Evolutionary conservation across 1,139 yeast genomes (phyloP).

Genomic region (Debaryomycetaceae sp.): DNA sequence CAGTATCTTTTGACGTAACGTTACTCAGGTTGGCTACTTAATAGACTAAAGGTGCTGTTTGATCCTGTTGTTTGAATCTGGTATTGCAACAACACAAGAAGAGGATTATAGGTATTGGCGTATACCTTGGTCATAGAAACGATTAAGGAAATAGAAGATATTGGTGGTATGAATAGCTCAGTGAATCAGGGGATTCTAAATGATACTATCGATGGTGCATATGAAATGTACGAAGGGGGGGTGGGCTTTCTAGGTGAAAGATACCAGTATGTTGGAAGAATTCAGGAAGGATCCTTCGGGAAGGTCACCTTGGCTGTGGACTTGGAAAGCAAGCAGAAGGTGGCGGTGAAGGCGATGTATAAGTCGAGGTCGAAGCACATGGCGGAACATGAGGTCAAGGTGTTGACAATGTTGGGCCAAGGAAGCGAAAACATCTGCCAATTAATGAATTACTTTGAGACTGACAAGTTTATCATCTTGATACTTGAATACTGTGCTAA

Average conservation of each 20-base stretch:
- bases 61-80: not conserved
- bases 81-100: not conserved
- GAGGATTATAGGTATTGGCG: not conserved
- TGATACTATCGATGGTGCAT: constrained; percentile 14
- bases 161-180: not conserved
- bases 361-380: constrained; percentile 22
- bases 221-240: constrained; percentile 35
- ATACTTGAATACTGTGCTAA: constrained; percentile 49
- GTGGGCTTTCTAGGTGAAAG: constrained; percentile 23
- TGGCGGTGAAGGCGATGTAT: constrained; percentile 43
- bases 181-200: not conserved
- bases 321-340: constrained; percentile 22
- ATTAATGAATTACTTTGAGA: constrained; percentile 40
- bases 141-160: not conserved
- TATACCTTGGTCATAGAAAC: not conserved
- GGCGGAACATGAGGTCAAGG: constrained; percentile 47
- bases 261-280: constrained; percentile 33
- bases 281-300: constrained; percentile 55
- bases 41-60: not conserved
- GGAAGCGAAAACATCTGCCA: constrained; percentile 43
- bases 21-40: not conserved
- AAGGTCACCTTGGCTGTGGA: constrained; percentile 48
- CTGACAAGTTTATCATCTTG: constrained; percentile 34
- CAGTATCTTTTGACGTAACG: not conserved
- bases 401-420: constrained; percentile 32